A percentile compares a stretch with the other conserved stretches of the same genome.
These are phyloP conservation scores for Plectosphaerella sp. DNA, from an alignment of 2,329 filamentous ascomycete species.

Conservation along the genomic window DNA sequence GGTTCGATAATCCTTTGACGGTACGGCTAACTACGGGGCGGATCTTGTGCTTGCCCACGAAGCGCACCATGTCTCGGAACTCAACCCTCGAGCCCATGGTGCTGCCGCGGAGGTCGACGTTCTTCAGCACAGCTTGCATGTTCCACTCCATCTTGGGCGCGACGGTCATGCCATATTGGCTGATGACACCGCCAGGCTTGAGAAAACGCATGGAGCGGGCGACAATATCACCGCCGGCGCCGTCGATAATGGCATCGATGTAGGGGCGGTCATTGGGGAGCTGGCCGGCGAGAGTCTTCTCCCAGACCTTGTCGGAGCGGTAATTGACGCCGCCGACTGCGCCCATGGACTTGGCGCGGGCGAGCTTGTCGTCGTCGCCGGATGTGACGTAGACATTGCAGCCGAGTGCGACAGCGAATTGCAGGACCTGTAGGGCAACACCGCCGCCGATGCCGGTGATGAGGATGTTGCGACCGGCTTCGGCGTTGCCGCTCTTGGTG, in stretches of 20 bases:
- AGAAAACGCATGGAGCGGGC: slow-evolving; percentile 62
- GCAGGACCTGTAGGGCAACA: slow-evolving; percentile 76
- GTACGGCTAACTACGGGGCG: slow-evolving; percentile 73
- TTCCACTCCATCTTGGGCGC: slow-evolving; percentile 79
- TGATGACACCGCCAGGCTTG: slow-evolving; percentile 79
- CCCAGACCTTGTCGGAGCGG: slow-evolving; percentile 68
- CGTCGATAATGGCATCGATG: slow-evolving; percentile 83
- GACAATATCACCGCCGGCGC: slow-evolving; percentile 84
- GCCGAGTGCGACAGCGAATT: slow-evolving; percentile 73
- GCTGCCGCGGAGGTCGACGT: slow-evolving; percentile 78
- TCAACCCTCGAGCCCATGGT: slow-evolving; percentile 92
- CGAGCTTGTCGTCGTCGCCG: slow-evolving; percentile 70
- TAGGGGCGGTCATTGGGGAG: slow-evolving; percentile 63
- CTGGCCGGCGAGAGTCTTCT: slow-evolving; percentile 62
- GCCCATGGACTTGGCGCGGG: slow-evolving; percentile 65
- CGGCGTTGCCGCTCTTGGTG: slow-evolving; percentile 66
- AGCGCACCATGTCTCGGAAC: slow-evolving; percentile 85
- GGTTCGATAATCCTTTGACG: slow-evolving; percentile 67
- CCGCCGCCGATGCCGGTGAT: slow-evolving; percentile 92
- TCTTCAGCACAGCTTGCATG: slow-evolving; percentile 80
- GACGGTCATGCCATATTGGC: slow-evolving; percentile 87
- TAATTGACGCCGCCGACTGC: slow-evolving; percentile 81
- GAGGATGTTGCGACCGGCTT: slow-evolving; percentile 67
- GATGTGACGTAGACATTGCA: slow-evolving; percentile 80
- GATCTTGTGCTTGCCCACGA: slow-evolving; percentile 70